Evolutionary conservation across 2,329 filamentous ascomycete genomes (phyloP).

Genomic region (Emmonsia crescens): DNA sequence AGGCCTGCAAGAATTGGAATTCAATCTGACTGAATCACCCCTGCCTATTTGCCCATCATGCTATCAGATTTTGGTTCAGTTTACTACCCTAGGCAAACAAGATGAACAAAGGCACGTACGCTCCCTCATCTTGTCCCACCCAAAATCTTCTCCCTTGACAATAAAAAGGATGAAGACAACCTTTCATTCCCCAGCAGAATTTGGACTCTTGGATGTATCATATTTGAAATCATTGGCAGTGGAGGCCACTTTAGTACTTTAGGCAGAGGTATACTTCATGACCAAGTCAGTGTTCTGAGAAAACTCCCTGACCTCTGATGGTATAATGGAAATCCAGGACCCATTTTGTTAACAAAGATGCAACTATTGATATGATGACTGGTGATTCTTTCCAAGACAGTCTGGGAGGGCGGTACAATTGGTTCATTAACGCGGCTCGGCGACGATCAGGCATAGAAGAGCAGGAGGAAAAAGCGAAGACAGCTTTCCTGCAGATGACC

Average conservation of each 20-base stretch:
- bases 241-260: slow-evolving; percentile 8
- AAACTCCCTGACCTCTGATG: slow-evolving; percentile 10
- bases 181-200: slow-evolving; percentile 12
- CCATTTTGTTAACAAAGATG: slow-evolving; percentile 11
- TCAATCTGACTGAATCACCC: slow-evolving; percentile 8
- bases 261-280: slow-evolving; percentile 11
- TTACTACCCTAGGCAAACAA: slow-evolving; percentile 7
- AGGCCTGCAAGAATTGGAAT: slow-evolving; percentile 7
- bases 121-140: slow-evolving; percentile 11
- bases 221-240: slow-evolving; percentile 11
- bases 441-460: slow-evolving; percentile 9
- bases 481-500: slow-evolving; percentile 11
- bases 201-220: slow-evolving; percentile 12
- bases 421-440: slow-evolving; percentile 9
- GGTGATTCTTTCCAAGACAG: slow-evolving; percentile 8
- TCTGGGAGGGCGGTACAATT: slow-evolving; percentile 10
- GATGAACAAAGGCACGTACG: slow-evolving; percentile 6
- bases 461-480: slow-evolving; percentile 9
- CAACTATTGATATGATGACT: slow-evolving; percentile 10
- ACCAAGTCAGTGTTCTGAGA: slow-evolving; percentile 10
- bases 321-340: slow-evolving; percentile 9
- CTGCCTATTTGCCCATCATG: slow-evolving; percentile 6
- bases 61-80: slow-evolving; percentile 10
- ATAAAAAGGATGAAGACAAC: slow-evolving; percentile 1
- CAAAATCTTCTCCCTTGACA: slow-evolving; percentile 9